Conservation (phyloP, 352 stramenopile species). For the Globisporangium mamillatum region DNA sequence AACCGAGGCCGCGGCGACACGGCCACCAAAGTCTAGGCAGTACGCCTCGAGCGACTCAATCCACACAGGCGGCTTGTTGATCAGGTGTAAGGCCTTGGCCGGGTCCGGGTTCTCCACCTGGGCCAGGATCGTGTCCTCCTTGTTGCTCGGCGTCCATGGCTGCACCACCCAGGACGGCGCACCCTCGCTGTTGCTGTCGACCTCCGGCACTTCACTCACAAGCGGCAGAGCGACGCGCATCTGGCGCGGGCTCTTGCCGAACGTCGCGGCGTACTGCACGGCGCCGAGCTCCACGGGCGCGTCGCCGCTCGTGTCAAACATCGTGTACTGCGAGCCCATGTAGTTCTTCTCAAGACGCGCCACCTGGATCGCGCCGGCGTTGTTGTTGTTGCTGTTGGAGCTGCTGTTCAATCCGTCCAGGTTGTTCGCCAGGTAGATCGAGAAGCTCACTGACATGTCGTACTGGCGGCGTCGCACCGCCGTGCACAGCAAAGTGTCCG, state of each 20-base stretch:
- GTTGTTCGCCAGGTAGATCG: slow-evolving; percentile 66
- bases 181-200: slow-evolving; percentile 41
- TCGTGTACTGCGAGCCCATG: slow-evolving; percentile 87
- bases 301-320: slow-evolving; percentile 68
- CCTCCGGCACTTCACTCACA: slow-evolving; percentile 39
- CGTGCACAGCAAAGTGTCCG: slow-evolving; percentile 69
- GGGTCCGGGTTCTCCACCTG: slow-evolving; percentile 73
- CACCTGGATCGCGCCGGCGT: slow-evolving; percentile 41
- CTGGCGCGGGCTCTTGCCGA: slow-evolving; percentile 82
- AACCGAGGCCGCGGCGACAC: slow-evolving; percentile 70
- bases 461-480: slow-evolving; percentile 79
- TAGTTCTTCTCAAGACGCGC: slow-evolving; percentile 86
- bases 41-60: slow-evolving; percentile 86
- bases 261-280: slow-evolving; percentile 84
- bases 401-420: slow-evolving; percentile 26
- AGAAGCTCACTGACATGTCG: slow-evolving; percentile 86
- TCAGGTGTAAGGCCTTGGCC: slow-evolving; percentile 58
- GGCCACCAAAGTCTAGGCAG: slow-evolving; percentile 86
- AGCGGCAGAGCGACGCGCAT: slow-evolving; percentile 78
- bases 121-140: slow-evolving; percentile 78
- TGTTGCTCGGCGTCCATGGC: slow-evolving; percentile 50
- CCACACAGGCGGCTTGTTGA: slow-evolving; percentile 88
- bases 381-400: slow-evolving; percentile 19
- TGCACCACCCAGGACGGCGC: slow-evolving; percentile 51
- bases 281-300: slow-evolving; percentile 60